These are phyloP conservation scores for Stephania cephalantha DNA, from an alignment of 164 flowering plant genomes.

Conservation along the genomic window DNA sequence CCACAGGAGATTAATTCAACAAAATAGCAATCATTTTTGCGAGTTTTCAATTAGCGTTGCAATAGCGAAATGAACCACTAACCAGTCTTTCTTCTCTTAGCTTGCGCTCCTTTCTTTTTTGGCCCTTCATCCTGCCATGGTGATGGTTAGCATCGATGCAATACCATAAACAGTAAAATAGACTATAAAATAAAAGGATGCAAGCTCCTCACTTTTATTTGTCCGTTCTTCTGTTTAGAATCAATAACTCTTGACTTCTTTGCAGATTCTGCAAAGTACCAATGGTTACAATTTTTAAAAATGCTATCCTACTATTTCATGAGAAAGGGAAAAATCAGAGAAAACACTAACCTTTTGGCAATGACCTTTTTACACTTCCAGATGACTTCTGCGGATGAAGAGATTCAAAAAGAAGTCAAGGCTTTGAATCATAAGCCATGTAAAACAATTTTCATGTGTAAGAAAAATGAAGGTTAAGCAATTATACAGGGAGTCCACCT, in stretches of 20 bases:
- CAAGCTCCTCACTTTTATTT: slow-evolving; percentile 16
- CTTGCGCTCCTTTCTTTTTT: slow-evolving; percentile 24
- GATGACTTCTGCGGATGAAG: slow-evolving; percentile 24
- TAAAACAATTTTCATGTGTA: too few relatives aligned
- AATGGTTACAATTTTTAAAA: slow-evolving; percentile 5
- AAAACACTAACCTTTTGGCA: slow-evolving; percentile 32
- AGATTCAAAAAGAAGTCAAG: slow-evolving; percentile 6
- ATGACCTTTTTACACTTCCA: slow-evolving; percentile 17
- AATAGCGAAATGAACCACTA: slow-evolving; percentile 7
- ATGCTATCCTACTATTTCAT: slow-evolving; percentile 4
- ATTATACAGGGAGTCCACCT: not conserved
- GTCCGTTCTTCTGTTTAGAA: slow-evolving; percentile 25
- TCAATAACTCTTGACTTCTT: slow-evolving; percentile 18
- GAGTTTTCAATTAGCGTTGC: not conserved
- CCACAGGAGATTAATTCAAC: not conserved
- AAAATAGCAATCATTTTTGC: not conserved
- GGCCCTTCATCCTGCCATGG: slow-evolving; percentile 30
- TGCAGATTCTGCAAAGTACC: slow-evolving; percentile 28
- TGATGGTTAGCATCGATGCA: not conserved
- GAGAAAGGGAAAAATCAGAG: slow-evolving; percentile 9
- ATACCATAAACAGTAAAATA: not conserved
- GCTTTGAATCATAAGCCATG: not conserved
- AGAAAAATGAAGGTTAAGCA: not conserved
- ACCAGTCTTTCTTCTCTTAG: slow-evolving; percentile 27
- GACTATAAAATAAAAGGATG: not conserved